Percentiles rank a stretch among this genome's conserved stretches.
Conservation (phyloP, 1,284 basidiomycete genomes). For the Sporisorium scitamineum region DNA sequence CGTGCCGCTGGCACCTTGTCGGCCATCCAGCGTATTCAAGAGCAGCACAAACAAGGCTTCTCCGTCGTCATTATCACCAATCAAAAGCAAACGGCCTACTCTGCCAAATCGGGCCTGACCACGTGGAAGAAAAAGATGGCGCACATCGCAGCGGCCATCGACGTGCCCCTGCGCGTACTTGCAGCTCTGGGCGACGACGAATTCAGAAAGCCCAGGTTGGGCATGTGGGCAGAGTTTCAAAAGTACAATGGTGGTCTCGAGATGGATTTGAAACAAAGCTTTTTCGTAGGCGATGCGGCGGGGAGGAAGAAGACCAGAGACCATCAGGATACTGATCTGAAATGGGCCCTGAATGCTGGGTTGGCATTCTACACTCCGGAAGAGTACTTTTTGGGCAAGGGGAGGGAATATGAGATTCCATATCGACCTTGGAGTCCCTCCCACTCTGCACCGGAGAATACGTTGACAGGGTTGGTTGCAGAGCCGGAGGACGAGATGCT, state of each 20-base stretch:
- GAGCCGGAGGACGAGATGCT: slow-evolving; percentile 28
- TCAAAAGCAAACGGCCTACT: slow-evolving; percentile 47
- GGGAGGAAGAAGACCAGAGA: slow-evolving; percentile 51
- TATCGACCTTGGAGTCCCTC: slow-evolving; percentile 29
- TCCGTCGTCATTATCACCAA: slow-evolving; percentile 56
- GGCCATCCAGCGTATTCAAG: slow-evolving; percentile 25
- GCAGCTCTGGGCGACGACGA: slow-evolving; percentile 57
- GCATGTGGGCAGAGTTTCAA: slow-evolving; percentile 49
- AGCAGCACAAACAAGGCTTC: slow-evolving; percentile 24
- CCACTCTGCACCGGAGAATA: not conserved
- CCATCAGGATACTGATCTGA: slow-evolving; percentile 64
- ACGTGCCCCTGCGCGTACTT: slow-evolving; percentile 55
- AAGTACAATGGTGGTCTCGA: slow-evolving; percentile 31
- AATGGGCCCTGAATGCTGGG: slow-evolving; percentile 65
- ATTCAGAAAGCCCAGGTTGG: slow-evolving; percentile 60
- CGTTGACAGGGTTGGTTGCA: slow-evolving; percentile 18
- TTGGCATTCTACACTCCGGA: slow-evolving; percentile 64
- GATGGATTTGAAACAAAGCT: slow-evolving; percentile 40
- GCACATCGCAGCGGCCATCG: slow-evolving; percentile 45
- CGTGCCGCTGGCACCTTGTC: slow-evolving; percentile 3
- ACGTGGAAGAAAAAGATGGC: slow-evolving; percentile 58
- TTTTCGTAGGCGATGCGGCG: slow-evolving; percentile 67
- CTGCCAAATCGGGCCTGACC: slow-evolving; percentile 19
- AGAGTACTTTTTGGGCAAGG: slow-evolving; percentile 55
- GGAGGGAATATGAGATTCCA: slow-evolving; percentile 32